These are phyloP conservation scores for Fomes fomentarius DNA, from an alignment of 1,284 basidiomycete genomes.

Conservation along the genomic window DNA sequence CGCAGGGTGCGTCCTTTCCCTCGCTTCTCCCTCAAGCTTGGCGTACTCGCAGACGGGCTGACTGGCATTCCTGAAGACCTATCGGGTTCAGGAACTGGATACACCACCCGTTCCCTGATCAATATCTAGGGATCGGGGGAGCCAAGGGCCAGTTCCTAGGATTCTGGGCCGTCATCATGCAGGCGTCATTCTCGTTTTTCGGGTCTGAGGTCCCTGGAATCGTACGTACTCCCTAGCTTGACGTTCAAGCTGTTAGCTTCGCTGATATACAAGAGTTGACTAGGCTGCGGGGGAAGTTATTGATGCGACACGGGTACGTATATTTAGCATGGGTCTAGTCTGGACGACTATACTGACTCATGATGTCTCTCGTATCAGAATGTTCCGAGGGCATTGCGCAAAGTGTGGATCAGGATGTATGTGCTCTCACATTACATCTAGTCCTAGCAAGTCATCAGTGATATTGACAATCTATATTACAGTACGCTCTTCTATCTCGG, in stretches of 20 bases:
- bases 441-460: no score
- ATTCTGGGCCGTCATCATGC: constrained; percentile 50
- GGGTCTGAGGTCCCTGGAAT: constrained; percentile 36
- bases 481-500: constrained; percentile 35
- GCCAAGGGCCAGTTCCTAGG: constrained; percentile 45
- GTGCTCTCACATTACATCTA: no score
- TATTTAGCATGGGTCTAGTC: neutral
- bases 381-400: constrained; percentile 47
- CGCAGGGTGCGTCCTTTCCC: constrained; percentile 16
- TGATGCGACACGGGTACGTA: constrained; percentile 32
- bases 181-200: constrained; percentile 38
- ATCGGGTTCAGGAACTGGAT: constrained; percentile 30
- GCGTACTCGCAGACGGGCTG: no score
- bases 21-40: no score
- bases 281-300: constrained; percentile 41
- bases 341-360: neutral
- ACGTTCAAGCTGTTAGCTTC: neutral
- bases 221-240: constrained; percentile 18
- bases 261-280: neutral
- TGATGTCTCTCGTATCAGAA: constrained; percentile 30
- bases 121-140: constrained; percentile 34
- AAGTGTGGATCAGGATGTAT: constrained; percentile 59
- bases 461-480: neutral
- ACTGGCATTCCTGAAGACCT: constrained; percentile 11
- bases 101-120: constrained; percentile 25